Conservation (phyloP, 306 rosid genomes). For the Myrica gale region DNA sequence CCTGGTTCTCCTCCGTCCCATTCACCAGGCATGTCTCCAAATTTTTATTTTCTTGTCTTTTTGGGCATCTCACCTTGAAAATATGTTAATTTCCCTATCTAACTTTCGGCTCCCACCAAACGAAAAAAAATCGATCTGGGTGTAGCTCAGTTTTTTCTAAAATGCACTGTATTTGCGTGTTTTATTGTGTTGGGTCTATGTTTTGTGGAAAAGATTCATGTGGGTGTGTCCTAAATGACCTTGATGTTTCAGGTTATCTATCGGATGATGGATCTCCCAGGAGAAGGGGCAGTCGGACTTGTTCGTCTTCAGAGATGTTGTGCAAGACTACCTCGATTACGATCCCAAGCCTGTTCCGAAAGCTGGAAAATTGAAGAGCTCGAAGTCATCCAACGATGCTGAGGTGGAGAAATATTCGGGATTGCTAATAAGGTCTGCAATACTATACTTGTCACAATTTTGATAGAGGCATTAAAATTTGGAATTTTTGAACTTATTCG, state of each 20-base stretch:
- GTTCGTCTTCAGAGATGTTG: conserved; percentile 74
- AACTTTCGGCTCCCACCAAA: not conserved
- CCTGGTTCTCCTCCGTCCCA: conserved; percentile 64
- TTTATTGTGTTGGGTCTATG: not conserved
- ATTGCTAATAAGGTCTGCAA: conserved; percentile 59
- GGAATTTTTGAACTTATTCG: too few species aligned
- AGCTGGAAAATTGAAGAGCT: conserved; percentile 27
- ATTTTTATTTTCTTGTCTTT: not conserved
- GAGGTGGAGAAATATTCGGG: conserved; percentile 74
- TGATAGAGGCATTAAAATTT: too few species aligned
- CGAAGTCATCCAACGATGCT: conserved; percentile 24
- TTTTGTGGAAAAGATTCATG: not conserved
- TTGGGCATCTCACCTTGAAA: not conserved
- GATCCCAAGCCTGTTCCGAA: conserved; percentile 32
- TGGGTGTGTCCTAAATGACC: conserved; percentile 8
- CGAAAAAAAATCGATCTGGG: conserved; percentile 7
- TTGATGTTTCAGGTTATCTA: conserved; percentile 38
- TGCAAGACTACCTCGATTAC: conserved; percentile 67
- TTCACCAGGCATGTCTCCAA: conserved; percentile 29
- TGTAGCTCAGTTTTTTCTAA: not conserved
- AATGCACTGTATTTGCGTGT: not conserved
- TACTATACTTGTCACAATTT: conserved; percentile 2
- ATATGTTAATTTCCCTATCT: not conserved
- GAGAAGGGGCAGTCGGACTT: conserved; percentile 47
- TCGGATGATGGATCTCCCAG: conserved; percentile 53